Evolutionary conservation across 352 stramenopile species (phyloP).

Genomic region (Pythium insidiosum): DNA sequence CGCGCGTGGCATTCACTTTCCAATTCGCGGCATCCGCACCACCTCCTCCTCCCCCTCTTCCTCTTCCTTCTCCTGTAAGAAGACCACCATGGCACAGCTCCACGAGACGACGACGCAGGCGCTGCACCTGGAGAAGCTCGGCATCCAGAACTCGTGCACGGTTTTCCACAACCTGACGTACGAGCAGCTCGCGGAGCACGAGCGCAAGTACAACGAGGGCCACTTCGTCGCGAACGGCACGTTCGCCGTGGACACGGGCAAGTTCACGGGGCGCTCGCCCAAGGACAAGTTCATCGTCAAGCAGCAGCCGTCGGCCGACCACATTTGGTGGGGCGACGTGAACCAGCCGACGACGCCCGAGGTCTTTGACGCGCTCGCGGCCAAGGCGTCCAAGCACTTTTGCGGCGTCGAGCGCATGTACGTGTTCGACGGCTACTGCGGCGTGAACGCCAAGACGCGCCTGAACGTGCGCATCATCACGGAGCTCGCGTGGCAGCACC

Average conservation of each 20-base stretch:
- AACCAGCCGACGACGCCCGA: slow-evolving; percentile 48
- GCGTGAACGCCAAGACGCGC: slow-evolving; percentile 48
- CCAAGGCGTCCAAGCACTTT: slow-evolving; percentile 43
- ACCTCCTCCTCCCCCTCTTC: too few relatives aligned
- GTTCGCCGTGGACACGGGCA: slow-evolving; percentile 55
- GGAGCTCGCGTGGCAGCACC: slow-evolving; percentile 54
- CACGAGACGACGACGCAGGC: slow-evolving; percentile 53
- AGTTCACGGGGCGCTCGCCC: slow-evolving; percentile 50
- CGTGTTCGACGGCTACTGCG: slow-evolving; percentile 55
- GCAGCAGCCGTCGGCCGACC: slow-evolving; percentile 31
- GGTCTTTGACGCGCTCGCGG: slow-evolving; percentile 38
- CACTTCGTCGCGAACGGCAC: slow-evolving; percentile 48
- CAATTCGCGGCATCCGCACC: slow-evolving; percentile 9
- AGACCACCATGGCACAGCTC: slow-evolving; percentile 37
- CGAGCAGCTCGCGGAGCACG: slow-evolving; percentile 33
- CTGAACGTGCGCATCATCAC: slow-evolving; percentile 51
- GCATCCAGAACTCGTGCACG: slow-evolving; percentile 29
- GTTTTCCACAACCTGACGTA: slow-evolving; percentile 54
- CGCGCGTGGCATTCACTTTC: too few relatives aligned
- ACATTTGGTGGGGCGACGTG: slow-evolving; percentile 44
- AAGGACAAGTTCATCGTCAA: slow-evolving; percentile 66
- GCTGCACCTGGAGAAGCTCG: slow-evolving; percentile 27
- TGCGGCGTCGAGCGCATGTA: slow-evolving; percentile 44
- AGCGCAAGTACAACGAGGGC: slow-evolving; percentile 41
- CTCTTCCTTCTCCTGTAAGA: too few relatives aligned